These are phyloP conservation scores for Rhynchospora pubera DNA, from an alignment of 176 grass and related monocot species.

Conservation along the genomic window DNA sequence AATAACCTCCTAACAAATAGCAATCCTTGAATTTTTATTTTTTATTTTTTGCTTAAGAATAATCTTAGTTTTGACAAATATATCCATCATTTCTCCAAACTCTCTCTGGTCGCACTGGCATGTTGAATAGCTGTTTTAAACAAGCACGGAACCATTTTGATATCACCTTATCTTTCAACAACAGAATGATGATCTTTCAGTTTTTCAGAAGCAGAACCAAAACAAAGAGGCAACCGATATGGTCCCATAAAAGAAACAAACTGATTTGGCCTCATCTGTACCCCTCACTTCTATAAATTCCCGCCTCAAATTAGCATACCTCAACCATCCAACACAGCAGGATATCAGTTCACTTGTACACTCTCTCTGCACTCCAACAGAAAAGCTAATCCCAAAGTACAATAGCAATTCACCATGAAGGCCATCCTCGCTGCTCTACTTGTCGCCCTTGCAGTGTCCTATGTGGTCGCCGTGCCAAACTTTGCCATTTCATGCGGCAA, in stretches of 20 bases:
- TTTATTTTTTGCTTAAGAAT: no score
- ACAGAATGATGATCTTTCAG: neutral
- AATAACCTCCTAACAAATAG: no score
- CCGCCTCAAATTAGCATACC: neutral
- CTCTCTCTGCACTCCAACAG: neutral
- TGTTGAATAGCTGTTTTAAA: neutral
- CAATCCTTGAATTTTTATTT: no score
- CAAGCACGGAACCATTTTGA: neutral
- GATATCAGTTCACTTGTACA: neutral
- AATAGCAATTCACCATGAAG: constrained; percentile 6
- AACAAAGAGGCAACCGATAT: neutral
- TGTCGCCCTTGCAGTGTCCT: neutral
- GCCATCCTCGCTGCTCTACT: neutral
- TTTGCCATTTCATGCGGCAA: constrained; percentile 36
- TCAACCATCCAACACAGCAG: neutral
- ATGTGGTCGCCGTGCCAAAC: neutral
- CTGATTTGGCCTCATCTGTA: neutral
- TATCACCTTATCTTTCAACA: constrained; percentile 1
- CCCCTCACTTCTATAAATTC: constrained; percentile 35
- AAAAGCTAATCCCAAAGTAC: neutral
- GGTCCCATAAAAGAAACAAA: neutral
- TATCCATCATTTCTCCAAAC: no score
- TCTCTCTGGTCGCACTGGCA: no score
- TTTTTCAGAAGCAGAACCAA: neutral
- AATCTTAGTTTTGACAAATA: no score